Percentiles rank a stretch among this genome's conserved stretches.
These are phyloP conservation scores for Calonectria pseudoturangicola DNA, from an alignment of 2,329 filamentous ascomycete genomes.

Conservation along the genomic window DNA sequence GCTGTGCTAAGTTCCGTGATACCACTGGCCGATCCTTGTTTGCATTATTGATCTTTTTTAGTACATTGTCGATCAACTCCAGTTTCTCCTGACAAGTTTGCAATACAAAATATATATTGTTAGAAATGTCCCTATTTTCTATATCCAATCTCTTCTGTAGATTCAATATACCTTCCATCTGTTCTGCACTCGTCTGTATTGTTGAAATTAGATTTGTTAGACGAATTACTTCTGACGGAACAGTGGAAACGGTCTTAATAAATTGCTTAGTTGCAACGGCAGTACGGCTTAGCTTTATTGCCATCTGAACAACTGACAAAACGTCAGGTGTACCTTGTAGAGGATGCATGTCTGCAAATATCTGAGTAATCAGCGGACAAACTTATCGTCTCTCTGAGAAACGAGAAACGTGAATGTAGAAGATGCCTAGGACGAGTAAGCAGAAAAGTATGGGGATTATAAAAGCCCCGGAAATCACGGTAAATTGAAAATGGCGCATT, in stretches of 20 bases:
- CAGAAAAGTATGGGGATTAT: too few species aligned
- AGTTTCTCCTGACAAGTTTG: not conserved
- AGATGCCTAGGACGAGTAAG: too few species aligned
- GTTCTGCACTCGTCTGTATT: not conserved
- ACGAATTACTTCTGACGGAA: not conserved
- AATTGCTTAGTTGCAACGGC: not conserved
- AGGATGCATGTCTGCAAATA: not conserved
- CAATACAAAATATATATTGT: not conserved
- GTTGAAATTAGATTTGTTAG: not conserved
- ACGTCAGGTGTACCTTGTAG: not conserved
- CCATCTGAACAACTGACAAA: not conserved
- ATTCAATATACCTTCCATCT: not conserved
- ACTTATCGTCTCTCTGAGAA: not conserved
- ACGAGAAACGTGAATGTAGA: not conserved
- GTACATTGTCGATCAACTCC: not conserved
- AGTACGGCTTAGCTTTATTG: not conserved
- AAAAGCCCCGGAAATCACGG: too few species aligned
- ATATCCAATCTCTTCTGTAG: not conserved
- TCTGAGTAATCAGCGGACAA: too few species aligned
- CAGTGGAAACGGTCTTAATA: not conserved
- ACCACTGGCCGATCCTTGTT: not conserved
- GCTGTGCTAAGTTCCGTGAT: not conserved
- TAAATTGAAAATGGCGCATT: too few species aligned
- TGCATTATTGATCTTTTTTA: not conserved
- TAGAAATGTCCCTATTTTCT: not conserved